A percentile compares a stretch with the other conserved stretches of the same genome.
phyloP scores from a whole-genome alignment of 2,329 filamentous ascomycete genomes.

The Penicillium sp. region DNA sequence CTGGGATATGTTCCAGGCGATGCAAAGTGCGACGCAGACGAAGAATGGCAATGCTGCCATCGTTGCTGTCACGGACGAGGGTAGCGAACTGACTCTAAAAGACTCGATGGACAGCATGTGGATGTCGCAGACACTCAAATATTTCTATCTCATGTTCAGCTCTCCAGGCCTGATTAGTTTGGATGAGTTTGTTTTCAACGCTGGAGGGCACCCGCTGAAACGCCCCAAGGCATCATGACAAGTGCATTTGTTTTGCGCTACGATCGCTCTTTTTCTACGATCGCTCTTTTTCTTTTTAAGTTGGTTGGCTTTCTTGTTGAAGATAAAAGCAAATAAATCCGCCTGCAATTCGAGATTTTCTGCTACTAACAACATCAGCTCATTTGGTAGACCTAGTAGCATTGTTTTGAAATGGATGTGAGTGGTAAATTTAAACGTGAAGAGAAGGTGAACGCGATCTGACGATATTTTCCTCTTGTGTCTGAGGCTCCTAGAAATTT shows the following conservation, averaged over 20 bases:
- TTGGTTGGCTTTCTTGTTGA: too few species aligned
- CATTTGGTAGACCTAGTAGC: too few species aligned
- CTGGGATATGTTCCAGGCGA: slow-evolving; percentile 79
- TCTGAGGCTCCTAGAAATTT: too few species aligned
- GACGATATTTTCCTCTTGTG: too few species aligned
- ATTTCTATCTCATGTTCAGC: slow-evolving; percentile 81
- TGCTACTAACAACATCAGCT: too few species aligned
- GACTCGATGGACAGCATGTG: slow-evolving; percentile 87
- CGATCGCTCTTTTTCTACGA: neutral
- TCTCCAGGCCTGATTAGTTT: slow-evolving; percentile 64
- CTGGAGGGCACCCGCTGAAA: slow-evolving; percentile 55
- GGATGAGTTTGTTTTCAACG: slow-evolving; percentile 56
- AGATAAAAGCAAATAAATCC: too few species aligned
- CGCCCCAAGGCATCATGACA: neutral
- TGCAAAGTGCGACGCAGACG: slow-evolving; percentile 66
- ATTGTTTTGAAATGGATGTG: too few species aligned
- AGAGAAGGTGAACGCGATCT: too few species aligned
- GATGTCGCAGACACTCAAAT: slow-evolving; percentile 88
- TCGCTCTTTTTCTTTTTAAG: neutral
- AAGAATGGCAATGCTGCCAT: slow-evolving; percentile 64
- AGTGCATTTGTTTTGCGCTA: neutral
- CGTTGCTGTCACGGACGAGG: slow-evolving; percentile 23
- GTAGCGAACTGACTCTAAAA: slow-evolving; percentile 36
- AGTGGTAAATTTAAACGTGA: too few species aligned
- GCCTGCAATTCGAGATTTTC: too few species aligned